Evolutionary conservation across 1,284 basidiomycete genomes (phyloP).

Genomic region (Ustilago trichophora): DNA sequence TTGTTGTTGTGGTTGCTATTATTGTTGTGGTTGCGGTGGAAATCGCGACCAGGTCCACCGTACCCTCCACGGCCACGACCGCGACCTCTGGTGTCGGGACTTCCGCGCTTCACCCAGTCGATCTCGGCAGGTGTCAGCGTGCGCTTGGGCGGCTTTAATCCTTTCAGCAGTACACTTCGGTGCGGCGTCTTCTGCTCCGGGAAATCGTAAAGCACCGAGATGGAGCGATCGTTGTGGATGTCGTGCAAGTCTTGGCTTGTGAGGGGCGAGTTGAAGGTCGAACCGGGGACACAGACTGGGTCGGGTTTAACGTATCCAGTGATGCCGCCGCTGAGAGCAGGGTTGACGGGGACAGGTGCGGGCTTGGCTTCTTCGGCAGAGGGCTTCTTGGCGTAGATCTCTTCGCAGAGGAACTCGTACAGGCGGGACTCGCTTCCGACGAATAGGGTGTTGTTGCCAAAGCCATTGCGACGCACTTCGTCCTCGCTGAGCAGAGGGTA

Average conservation of each 20-base stretch:
- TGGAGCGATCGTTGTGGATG: constrained; percentile 83
- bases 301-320: constrained; percentile 83
- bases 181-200: constrained; percentile 86
- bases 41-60: constrained; percentile 50
- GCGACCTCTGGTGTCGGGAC: constrained; percentile 66
- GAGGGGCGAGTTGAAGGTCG: constrained; percentile 84
- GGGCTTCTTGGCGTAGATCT: constrained; percentile 80
- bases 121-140: constrained; percentile 79
- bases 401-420: constrained; percentile 82
- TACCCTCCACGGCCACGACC: constrained; percentile 63
- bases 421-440: constrained; percentile 83
- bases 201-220: constrained; percentile 89
- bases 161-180: constrained; percentile 82
- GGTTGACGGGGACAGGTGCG: constrained; percentile 72
- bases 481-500: constrained; percentile 81
- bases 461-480: constrained; percentile 82
- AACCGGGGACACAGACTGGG: constrained; percentile 87
- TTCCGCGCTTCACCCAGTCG: constrained; percentile 72
- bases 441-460: constrained; percentile 86
- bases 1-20: too few species aligned
- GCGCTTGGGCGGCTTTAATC: constrained; percentile 74
- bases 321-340: constrained; percentile 78
- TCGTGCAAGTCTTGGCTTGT: constrained; percentile 70
- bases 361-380: constrained; percentile 8
- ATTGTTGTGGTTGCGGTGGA: constrained; percentile 22